Base-by-base conservation (phyloP, 2,329 filamentous ascomycete species). In the Metarhizium brunneum region DNA sequence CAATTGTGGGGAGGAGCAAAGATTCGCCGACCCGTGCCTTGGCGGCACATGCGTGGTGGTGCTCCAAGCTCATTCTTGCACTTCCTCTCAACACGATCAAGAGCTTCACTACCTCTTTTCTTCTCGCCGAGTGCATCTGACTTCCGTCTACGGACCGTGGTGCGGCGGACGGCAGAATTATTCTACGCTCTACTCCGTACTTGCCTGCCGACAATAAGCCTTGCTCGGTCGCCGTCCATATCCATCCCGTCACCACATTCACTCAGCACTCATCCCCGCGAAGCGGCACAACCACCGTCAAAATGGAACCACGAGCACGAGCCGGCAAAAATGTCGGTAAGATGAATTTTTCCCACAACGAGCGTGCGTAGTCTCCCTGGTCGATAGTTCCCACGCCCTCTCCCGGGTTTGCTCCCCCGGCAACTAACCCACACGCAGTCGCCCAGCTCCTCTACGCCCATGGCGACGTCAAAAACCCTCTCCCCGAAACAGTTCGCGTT, bases 401-500 rank as follows among this genome's bases (percentile, higher is more conserved):
- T 14, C n/a, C 36, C 8, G 2, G 29, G 18, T 16, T 4, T 43
- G 30, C 4, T 10, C 36, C n/a, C 20, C 40, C 10, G 6, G n/a
- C 18, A n/a, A 50, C 50, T 40, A 36, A 52, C 38, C 30, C 45
- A 32, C 48, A 50, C 52, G 36, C 68, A 89, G 88, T 92, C 53
- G 79, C 83, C 61, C 81, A 85, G 63, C 82, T 92, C 57, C 85
- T 94, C 67, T 88, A 85, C 70, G 88, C 87, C 57, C 88, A 89
- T 68, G 91, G 90, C 68, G 90, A 95, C 71, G 83, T 87, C 56
- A 78, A 81, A 57, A 79, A 87, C 55, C 89, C 91, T 1, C 85
- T 97, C 30, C 85, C 88, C 18, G 84, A 91, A 68, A 96, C 92
- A 10, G 81, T 96, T 58, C 85, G 88, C 59, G 83, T 92, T 53